Conservation (phyloP, 495 filamentous ascomycete genomes). For the Amphirosellinia nigrospora region DNA sequence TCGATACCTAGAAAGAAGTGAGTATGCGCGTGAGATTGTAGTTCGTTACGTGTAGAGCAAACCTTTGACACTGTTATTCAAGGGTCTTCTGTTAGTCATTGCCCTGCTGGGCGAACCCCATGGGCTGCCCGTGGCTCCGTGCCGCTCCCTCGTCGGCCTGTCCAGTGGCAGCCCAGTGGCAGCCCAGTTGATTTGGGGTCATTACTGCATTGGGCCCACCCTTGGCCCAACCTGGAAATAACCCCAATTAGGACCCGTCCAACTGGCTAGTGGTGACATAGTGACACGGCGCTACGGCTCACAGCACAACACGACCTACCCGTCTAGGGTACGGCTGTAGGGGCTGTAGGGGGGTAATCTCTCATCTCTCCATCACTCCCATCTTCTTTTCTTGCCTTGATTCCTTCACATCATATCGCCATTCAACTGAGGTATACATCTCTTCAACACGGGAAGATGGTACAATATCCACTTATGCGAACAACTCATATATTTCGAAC, state of each 20-base stretch:
- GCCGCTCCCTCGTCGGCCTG: constrained; percentile 1
- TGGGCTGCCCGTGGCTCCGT: constrained; percentile 7
- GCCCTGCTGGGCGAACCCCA: neutral
- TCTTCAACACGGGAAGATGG: neutral
- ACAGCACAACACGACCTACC: constrained; percentile 8
- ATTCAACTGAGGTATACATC: neutral
- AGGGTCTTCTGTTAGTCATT: constrained; percentile 1
- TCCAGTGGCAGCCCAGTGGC: no score
- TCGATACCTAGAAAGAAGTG: no score
- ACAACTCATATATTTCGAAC: neutral
- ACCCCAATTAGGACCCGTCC: constrained; percentile 9
- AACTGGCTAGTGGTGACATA: constrained; percentile 7
- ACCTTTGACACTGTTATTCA: no score
- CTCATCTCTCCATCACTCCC: constrained; percentile 1
- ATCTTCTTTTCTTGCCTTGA: constrained; percentile 7
- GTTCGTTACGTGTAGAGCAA: neutral
- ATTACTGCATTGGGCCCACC: neutral
- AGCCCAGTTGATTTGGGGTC: neutral
- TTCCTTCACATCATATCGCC: neutral
- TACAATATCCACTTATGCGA: neutral
- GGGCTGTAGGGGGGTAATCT: constrained; percentile 8
- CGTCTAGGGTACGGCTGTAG: constrained; percentile 2
- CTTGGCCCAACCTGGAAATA: constrained; percentile 11
- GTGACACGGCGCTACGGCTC: constrained; percentile 8
- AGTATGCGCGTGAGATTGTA: no score